Evolutionary conservation across 805 yeast genomes (phyloP).

Genomic region (Phaffomyces antillensis): DNA sequence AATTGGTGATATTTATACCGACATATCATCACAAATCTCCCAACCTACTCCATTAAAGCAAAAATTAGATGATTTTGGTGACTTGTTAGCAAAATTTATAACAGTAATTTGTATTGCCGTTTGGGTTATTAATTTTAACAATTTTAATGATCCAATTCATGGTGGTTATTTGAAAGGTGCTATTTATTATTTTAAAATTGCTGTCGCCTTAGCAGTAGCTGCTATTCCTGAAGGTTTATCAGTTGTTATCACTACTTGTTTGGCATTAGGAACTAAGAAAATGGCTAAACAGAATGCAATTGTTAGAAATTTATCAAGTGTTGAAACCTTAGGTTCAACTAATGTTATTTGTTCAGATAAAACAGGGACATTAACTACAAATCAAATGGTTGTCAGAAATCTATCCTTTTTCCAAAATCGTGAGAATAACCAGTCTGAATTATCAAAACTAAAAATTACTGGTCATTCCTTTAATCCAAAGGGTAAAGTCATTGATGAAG

Average conservation of each 20-base stretch:
- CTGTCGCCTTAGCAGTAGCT: slow-evolving; percentile 44
- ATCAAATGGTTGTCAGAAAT: slow-evolving; percentile 39
- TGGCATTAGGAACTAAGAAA: slow-evolving; percentile 41
- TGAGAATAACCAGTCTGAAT: slow-evolving; percentile 11
- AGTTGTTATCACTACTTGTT: slow-evolving; percentile 45
- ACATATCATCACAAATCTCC: slow-evolving; percentile 32
- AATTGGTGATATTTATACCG: slow-evolving; percentile 41
- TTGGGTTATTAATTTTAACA: slow-evolving; percentile 35
- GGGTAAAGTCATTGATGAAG: slow-evolving; percentile 22
- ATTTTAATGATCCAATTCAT: slow-evolving; percentile 36
- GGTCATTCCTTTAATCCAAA: slow-evolving; percentile 29
- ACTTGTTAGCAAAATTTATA: slow-evolving; percentile 34
- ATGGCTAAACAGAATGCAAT: slow-evolving; percentile 43
- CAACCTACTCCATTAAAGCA: slow-evolving; percentile 31
- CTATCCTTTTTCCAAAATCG: slow-evolving; percentile 24
- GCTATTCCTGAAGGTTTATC: slow-evolving; percentile 49
- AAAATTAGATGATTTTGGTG: slow-evolving; percentile 33
- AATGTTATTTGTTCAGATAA: slow-evolving; percentile 40
- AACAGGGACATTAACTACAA: slow-evolving; percentile 44
- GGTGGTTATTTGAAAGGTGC: slow-evolving; percentile 39
- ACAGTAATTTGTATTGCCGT: slow-evolving; percentile 41
- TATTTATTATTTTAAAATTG: slow-evolving; percentile 42
- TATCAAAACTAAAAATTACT: slow-evolving; percentile 30
- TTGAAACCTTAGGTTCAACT: slow-evolving; percentile 54
- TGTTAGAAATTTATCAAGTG: slow-evolving; percentile 40